Evolutionary conservation across 495 filamentous ascomycete species (phyloP).

Genomic region (Hypomontagnella submonticulosa): DNA sequence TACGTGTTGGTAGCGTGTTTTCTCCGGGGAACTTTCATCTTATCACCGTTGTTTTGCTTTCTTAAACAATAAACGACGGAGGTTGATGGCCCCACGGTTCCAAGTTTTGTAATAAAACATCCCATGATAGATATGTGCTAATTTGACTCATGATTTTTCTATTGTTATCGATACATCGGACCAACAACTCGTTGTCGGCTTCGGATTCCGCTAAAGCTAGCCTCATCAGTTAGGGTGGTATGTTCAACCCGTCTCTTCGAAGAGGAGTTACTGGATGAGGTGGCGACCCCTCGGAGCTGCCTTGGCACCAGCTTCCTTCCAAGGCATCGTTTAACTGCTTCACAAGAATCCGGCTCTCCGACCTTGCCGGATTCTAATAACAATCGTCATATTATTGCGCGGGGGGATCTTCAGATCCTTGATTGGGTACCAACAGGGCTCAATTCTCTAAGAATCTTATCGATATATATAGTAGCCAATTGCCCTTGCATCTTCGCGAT

Average conservation of each 20-base stretch:
- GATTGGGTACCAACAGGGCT: constrained; percentile 27
- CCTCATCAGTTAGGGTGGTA: not conserved
- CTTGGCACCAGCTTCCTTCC: not conserved
- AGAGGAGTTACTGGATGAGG: too few species aligned
- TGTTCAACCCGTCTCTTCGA: too few species aligned
- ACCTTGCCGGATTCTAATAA: constrained; percentile 28
- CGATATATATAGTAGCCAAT: constrained; percentile 15
- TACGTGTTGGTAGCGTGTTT: constrained; percentile 13
- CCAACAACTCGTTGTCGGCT: too few species aligned
- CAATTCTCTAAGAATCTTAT: constrained; percentile 31
- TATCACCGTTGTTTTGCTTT: constrained; percentile 27
- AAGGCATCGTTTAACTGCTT: not conserved
- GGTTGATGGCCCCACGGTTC: constrained; percentile 24
- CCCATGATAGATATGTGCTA: constrained; percentile 3
- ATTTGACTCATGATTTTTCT: not conserved
- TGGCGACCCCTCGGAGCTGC: too few species aligned
- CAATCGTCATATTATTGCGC: constrained; percentile 32
- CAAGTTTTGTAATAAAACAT: constrained; percentile 20
- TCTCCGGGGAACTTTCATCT: constrained; percentile 35
- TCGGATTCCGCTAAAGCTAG: not conserved
- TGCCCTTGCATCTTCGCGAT: not conserved
- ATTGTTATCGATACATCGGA: constrained; percentile 11
- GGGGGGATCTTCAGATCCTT: constrained; percentile 34
- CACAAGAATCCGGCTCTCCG: constrained; percentile 7
- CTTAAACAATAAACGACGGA: constrained; percentile 28